Evolutionary conservation across 1,284 basidiomycete species (phyloP).

Genomic region (Microbotryum saponariae): DNA sequence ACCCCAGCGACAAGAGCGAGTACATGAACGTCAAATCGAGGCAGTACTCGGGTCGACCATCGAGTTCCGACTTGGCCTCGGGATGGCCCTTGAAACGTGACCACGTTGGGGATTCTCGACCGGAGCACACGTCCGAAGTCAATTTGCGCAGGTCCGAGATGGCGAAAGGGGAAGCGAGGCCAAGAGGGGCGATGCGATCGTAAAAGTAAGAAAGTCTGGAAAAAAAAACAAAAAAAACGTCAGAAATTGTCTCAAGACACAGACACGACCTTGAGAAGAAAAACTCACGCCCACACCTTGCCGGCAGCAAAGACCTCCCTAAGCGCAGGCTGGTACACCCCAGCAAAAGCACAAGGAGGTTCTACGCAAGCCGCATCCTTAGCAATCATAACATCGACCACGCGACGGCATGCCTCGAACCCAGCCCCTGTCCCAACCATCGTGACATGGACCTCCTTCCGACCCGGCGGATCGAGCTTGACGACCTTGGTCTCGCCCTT

Average conservation of each 20-base stretch:
- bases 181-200: slow-evolving; percentile 79
- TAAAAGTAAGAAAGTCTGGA: slow-evolving; percentile 87
- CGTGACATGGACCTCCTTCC: slow-evolving; percentile 55
- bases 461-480: slow-evolving; percentile 57
- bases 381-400: slow-evolving; percentile 86
- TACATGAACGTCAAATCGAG: slow-evolving; percentile 95
- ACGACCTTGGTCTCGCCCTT: slow-evolving; percentile 58
- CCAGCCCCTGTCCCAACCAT: slow-evolving; percentile 76
- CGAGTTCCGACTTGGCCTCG: slow-evolving; percentile 63
- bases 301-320: slow-evolving; percentile 65
- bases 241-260: not conserved
- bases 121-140: slow-evolving; percentile 64
- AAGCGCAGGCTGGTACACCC: slow-evolving; percentile 94
- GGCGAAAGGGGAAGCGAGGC: slow-evolving; percentile 50
- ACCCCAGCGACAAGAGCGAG: slow-evolving; percentile 69
- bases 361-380: slow-evolving; percentile 89
- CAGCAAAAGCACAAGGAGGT: slow-evolving; percentile 92
- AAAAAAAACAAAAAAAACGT: slow-evolving; percentile 28
- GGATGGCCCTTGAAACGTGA: slow-evolving; percentile 42
- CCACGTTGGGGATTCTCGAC: slow-evolving; percentile 43
- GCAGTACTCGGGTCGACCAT: slow-evolving; percentile 84
- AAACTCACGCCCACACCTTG: slow-evolving; percentile 39
- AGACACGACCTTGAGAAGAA: not conserved
- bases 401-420: slow-evolving; percentile 74
- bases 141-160: slow-evolving; percentile 58